Evolutionary conservation across 2,329 filamentous ascomycete species (phyloP).

Genomic region (Neocucurbitaria cava): DNA sequence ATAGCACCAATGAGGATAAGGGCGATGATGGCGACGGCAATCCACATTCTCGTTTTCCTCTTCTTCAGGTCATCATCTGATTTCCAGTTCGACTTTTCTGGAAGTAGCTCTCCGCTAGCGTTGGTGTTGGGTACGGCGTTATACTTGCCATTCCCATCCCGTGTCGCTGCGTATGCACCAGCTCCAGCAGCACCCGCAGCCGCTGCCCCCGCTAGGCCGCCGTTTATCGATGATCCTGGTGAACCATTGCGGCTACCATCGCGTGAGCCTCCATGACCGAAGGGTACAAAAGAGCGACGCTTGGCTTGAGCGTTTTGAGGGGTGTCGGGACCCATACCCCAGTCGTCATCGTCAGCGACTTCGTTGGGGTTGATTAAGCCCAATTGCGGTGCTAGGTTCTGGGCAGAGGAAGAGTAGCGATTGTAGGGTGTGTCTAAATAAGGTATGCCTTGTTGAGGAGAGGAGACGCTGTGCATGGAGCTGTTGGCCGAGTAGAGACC

Average conservation of each 20-base stretch:
- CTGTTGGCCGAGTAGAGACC: constrained; percentile 44
- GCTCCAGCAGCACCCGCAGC: constrained; percentile 47
- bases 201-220: constrained; percentile 52
- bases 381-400: constrained; percentile 41
- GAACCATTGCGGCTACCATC: constrained; percentile 48
- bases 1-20: constrained; percentile 74
- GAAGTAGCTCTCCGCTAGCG: constrained; percentile 32
- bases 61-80: constrained; percentile 56
- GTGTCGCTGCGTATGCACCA: constrained; percentile 24
- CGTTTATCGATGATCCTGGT: constrained; percentile 51
- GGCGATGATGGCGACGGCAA: constrained; percentile 69
- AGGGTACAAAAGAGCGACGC: constrained; percentile 67
- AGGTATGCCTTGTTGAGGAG: constrained; percentile 42
- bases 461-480: constrained; percentile 60
- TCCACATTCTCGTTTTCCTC: constrained; percentile 71
- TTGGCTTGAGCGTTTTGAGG: constrained; percentile 49
- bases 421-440: constrained; percentile 73
- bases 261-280: constrained; percentile 50
- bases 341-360: constrained; percentile 87
- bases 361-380: constrained; percentile 74
- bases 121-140: constrained; percentile 57
- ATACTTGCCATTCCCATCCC: constrained; percentile 60
- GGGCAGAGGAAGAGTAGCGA: constrained; percentile 57
- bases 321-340: constrained; percentile 69
- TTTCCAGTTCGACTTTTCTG: constrained; percentile 71